phyloP scores from a whole-genome alignment of 2,329 filamentous ascomycete genomes.

The Trichoderma sp. region DNA sequence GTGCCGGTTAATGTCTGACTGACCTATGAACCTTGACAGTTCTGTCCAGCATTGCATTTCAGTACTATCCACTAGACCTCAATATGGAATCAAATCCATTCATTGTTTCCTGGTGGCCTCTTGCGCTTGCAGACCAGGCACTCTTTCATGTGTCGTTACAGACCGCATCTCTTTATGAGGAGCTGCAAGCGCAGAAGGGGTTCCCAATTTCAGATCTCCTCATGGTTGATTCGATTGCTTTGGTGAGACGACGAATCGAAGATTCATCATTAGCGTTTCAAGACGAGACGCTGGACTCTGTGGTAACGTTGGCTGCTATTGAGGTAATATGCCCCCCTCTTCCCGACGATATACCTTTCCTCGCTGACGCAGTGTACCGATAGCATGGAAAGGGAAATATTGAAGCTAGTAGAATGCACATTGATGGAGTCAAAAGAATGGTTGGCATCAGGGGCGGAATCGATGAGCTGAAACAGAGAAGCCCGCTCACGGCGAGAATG shows the following conservation, averaged over 20 bases:
- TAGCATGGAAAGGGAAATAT: conserved; percentile 15
- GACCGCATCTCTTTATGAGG: conserved; percentile 12
- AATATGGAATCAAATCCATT: conserved; percentile 8
- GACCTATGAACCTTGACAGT: not conserved
- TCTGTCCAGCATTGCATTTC: conserved; percentile 5
- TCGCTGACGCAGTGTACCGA: not conserved
- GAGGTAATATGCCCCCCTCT: not conserved
- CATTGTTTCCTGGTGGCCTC: conserved; percentile 14
- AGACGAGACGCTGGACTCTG: conserved; percentile 3
- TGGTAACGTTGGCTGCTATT: conserved; percentile 10
- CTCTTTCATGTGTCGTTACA: conserved; percentile 12
- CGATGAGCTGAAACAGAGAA: not conserved
- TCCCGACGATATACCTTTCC: too few relatives aligned
- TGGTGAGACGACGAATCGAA: not conserved
- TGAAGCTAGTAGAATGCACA: conserved; percentile 8
- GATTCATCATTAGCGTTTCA: conserved; percentile 6
- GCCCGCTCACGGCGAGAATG: conserved; percentile 9
- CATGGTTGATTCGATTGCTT: conserved; percentile 4
- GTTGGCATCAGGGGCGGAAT: conserved; percentile 1
- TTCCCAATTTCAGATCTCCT: conserved; percentile 9
- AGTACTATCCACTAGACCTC: conserved; percentile 10
- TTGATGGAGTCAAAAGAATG: conserved; percentile 8
- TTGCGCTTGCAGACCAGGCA: conserved; percentile 4
- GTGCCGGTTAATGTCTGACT: not conserved
- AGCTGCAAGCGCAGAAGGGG: conserved; percentile 5